Percentiles rank a stretch among this genome's conserved stretches.
phyloP scores from a whole-genome alignment of 495 filamentous ascomycete genomes.

The Penicillium canariense region DNA sequence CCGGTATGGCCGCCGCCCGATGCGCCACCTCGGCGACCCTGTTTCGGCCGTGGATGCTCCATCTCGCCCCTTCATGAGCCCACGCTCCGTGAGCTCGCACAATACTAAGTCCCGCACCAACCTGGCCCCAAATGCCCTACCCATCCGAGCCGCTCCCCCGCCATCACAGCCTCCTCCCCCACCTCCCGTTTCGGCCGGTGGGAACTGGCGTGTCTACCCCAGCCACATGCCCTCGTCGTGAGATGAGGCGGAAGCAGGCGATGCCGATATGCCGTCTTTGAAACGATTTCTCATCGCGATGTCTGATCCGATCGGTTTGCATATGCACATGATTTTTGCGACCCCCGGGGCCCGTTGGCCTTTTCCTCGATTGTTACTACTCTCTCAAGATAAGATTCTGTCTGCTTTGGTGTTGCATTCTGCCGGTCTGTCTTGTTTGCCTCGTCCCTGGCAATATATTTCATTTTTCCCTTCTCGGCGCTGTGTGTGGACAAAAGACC shows the following conservation, averaged over 20 bases:
- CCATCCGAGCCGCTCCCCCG: slow-evolving; percentile 44
- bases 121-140: slow-evolving; percentile 38
- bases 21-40: slow-evolving; percentile 38
- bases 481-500: background rate
- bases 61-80: slow-evolving; percentile 32
- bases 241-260: background rate
- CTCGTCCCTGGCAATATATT: background rate
- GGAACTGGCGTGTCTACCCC: slow-evolving; percentile 35
- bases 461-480: too few species aligned
- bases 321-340: slow-evolving; percentile 12
- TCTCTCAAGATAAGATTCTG: background rate
- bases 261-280: slow-evolving; percentile 5
- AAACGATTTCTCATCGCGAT: slow-evolving; percentile 1
- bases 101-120: slow-evolving; percentile 38
- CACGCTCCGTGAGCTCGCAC: slow-evolving; percentile 40
- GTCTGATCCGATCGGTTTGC: slow-evolving; percentile 9
- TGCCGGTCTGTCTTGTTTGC: background rate
- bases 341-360: background rate
- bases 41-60: slow-evolving; percentile 39
- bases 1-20: slow-evolving; percentile 38
- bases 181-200: slow-evolving; percentile 35
- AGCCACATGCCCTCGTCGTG: slow-evolving; percentile 23
- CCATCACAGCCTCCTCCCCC: slow-evolving; percentile 41
- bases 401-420: background rate
- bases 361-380: background rate